Evolutionary conservation across 2,329 filamentous ascomycete genomes (phyloP), one percentile per base, ranked within the genome.

Genomic region (Aureobasidium melanogenum): DNA sequence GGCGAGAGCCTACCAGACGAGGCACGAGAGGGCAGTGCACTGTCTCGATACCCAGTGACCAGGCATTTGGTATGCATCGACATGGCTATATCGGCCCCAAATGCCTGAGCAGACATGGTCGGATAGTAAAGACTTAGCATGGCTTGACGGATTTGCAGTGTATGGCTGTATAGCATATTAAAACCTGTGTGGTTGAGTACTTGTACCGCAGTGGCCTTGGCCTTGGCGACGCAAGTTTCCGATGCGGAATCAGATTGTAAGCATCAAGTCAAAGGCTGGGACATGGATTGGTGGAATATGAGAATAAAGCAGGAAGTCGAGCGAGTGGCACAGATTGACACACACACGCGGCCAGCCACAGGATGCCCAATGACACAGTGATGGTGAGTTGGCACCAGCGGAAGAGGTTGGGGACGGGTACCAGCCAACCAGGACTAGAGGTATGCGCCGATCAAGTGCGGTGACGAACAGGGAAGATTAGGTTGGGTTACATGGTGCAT

Each of bases 401-500:
- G 44, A 59, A 30, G 56, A 41, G 39, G 56, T 59, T 59, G 56
- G 43, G 44, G 8, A 10, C 10, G 34, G 30, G 34, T 41, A 24
- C 10, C 14, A 47, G 32, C 54, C 54, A 47, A 47, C 41, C 41
- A 57, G 19, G 36, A 38, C 28, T 7, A 5, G n/a, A 30, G 19
- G 28, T 28, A 8, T 38, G 41, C 19, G 54, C 34, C 54, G 54
- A 58, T 58, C 43, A 50, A 48, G 56, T 59, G 56, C 56, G 44
- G 56, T 50, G 44, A 59, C 44, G 56, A 48, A 50, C 34, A 56
- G 38, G 28, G 19, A 44, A 56, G 38, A 44, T 56, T 56, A 48
- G 34, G 56, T 58, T 47, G 55, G 43, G 56, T 48, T 59, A 41
- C 44, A 59, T 39, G 56, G 56, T 59, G 44, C 43, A 50, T 43